These are phyloP conservation scores for Apostasia ramifera DNA, from an alignment of 106 monocot genomes.

Conservation along the genomic window DNA sequence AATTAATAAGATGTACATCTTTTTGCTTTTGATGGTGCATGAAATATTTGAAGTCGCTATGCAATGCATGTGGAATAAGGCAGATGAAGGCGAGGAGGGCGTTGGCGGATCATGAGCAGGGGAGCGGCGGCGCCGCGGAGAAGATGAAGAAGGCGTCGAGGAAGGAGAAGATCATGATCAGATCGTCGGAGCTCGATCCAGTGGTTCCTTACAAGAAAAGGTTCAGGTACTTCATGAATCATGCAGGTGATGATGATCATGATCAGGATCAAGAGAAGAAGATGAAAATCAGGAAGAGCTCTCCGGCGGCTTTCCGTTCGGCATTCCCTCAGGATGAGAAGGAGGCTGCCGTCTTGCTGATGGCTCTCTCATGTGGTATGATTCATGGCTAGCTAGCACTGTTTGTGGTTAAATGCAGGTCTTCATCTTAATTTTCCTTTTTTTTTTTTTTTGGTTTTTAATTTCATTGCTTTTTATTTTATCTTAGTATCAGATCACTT, in stretches of 20 bases:
- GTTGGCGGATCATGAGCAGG: no score
- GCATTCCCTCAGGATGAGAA: conserved; percentile 5
- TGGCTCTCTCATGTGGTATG: conserved; percentile 1
- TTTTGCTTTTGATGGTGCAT: not conserved
- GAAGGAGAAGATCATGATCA: not conserved
- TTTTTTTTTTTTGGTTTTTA: no score
- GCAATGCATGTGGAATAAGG: conserved; percentile 8
- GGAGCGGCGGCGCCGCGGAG: not conserved
- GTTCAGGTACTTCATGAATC: not conserved
- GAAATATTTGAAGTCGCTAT: not conserved
- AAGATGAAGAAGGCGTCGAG: not conserved
- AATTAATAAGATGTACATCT: not conserved
- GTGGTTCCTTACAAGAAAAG: conserved; percentile 4
- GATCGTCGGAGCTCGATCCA: not conserved
- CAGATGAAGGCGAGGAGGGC: conserved; percentile 11
- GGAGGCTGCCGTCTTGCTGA: conserved; percentile 8
- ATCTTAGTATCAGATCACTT: no score
- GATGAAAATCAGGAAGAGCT: not conserved
- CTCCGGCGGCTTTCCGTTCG: not conserved
- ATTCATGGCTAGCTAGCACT: not conserved
- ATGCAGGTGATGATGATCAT: not conserved
- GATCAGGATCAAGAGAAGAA: not conserved
- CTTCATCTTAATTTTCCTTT: not conserved
- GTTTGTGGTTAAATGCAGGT: not conserved
- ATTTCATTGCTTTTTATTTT: no score